Base-by-base conservation (phyloP, 164 flowering plant genomes). In the Litsea cubeba region DNA sequence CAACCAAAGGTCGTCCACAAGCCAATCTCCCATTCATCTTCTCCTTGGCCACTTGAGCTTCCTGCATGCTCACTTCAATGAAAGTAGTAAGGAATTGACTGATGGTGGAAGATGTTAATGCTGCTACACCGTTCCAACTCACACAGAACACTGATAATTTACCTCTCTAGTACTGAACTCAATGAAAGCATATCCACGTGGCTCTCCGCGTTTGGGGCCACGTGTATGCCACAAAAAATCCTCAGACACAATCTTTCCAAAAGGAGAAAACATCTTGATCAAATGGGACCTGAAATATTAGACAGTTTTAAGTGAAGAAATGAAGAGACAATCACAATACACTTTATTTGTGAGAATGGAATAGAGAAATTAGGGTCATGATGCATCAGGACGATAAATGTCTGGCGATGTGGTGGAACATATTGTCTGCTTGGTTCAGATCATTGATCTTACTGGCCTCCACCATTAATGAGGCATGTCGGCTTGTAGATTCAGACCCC, bases 31-130 rank as follows among this genome's bases (percentile, higher is more conserved):
- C 96, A 76, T 92, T 85, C 96, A 94, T 92, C 82, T 88, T 91
- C 86, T 91, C 94, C 85, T 89, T 89, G 35, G 97, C 98, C 79
- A 84, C 49, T 82, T 82, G 73, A 74, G 97, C 98, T 85, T 94
- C 97, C 98, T 94, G 89, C 94, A 87, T 88, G 63, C 97, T 90
- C 91, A 94, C 98, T 91, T 91, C 90, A 87, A 79, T 73, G 35
- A 71, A 65, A 72, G 78, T 83, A 85, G 87, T 90, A 80, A 93
- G 87, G 65, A 73, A 74, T 74, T 76, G 86, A 72, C 2, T 49
- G 32, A 32, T 14, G 3, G 18, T 22, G n/a, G 28, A 40, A 46
- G 60, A 22, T 7, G 1, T 50, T n/a, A 63, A 22, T 10, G 28
- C 24, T 63, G 12, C 18, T 58, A 58, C 5, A 63, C 25, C 14